Percentiles rank a stretch among this genome's conserved stretches.
phyloP scores from a whole-genome alignment of 2,329 filamentous ascomycete species.

The Colletotrichum salicis region DNA sequence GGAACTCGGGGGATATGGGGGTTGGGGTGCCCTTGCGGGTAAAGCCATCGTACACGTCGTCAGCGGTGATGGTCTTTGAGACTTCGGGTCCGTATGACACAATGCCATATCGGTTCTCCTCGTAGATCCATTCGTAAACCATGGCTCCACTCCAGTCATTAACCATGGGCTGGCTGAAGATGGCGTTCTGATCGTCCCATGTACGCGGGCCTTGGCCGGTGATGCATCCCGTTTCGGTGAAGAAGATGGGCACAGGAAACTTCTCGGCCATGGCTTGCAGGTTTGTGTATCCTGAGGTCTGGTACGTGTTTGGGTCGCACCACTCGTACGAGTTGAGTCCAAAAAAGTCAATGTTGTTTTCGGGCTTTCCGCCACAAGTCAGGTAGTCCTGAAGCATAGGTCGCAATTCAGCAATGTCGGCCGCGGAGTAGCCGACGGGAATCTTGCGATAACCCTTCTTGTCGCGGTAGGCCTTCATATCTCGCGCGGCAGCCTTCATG shows the following conservation, averaged over 20 bases:
- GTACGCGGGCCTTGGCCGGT: conserved; percentile 64
- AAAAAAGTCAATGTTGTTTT: conserved; percentile 84
- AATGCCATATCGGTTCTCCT: conserved; percentile 84
- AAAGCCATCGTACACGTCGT: conserved; percentile 73
- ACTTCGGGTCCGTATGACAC: conserved; percentile 77
- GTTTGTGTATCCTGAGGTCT: conserved; percentile 73
- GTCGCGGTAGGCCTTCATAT: conserved; percentile 85
- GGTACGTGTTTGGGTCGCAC: conserved; percentile 71
- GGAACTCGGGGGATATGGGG: conserved; percentile 79
- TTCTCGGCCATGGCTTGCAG: conserved; percentile 74
- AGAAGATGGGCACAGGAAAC: conserved; percentile 88
- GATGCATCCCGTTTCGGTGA: conserved; percentile 91
- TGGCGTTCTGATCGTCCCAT: conserved; percentile 79
- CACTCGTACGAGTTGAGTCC: conserved; percentile 87
- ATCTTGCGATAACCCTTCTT: conserved; percentile 81
- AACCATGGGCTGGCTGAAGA: conserved; percentile 80
- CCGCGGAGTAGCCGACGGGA: conserved; percentile 87
- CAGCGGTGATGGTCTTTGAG: conserved; percentile 60
- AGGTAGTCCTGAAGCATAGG: conserved; percentile 77
- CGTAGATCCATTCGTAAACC: conserved; percentile 91
- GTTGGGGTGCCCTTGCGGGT: conserved; percentile 78
- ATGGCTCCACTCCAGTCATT: conserved; percentile 79
- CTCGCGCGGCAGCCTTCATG: conserved; percentile 82
- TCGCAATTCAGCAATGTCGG: conserved; percentile 78
- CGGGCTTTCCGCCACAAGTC: conserved; percentile 77